Conservation (phyloP, 805 yeast genomes). For the Zygoascus bituminiphila region DNA sequence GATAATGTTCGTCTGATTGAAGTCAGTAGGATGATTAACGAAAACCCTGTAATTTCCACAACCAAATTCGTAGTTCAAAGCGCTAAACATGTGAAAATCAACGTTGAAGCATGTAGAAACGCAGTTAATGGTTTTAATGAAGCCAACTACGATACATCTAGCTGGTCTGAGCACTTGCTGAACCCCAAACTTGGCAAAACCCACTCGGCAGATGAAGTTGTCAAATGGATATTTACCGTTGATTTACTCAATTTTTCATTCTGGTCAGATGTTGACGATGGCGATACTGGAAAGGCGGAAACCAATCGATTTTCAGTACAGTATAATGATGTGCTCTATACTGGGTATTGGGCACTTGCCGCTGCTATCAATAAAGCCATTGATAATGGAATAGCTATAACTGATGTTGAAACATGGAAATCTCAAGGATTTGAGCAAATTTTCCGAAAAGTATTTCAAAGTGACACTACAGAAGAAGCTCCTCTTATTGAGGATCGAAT, state of each 20-base stretch:
- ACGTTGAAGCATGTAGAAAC: slow-evolving; percentile 20
- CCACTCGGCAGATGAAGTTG: not conserved
- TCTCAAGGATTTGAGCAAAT: slow-evolving; percentile 21
- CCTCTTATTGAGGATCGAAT: slow-evolving; percentile 32
- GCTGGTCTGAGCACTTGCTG: slow-evolving; percentile 32
- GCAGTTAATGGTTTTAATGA: slow-evolving; percentile 29
- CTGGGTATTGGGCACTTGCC: slow-evolving; percentile 39
- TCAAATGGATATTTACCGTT: slow-evolving; percentile 36
- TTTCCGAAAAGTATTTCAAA: slow-evolving; percentile 25
- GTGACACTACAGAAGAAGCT: slow-evolving; percentile 26
- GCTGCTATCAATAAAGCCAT: slow-evolving; percentile 38
- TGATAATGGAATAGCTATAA: slow-evolving; percentile 32
- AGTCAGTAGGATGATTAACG: too few relatives aligned
- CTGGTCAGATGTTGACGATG: slow-evolving; percentile 33
- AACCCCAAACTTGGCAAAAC: slow-evolving; percentile 23
- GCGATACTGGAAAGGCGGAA: slow-evolving; percentile 26
- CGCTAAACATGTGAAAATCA: slow-evolving; percentile 27
- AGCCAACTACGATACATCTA: slow-evolving; percentile 26
- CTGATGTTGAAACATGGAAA: slow-evolving; percentile 31
- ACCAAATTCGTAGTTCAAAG: slow-evolving; percentile 24
- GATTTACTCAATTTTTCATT: slow-evolving; percentile 37
- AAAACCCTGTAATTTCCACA: slow-evolving; percentile 17
- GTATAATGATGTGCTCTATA: slow-evolving; percentile 29
- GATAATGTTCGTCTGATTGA: too few relatives aligned
- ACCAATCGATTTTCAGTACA: slow-evolving; percentile 28